Evolutionary conservation across 208 protist genomes (phyloP).

Genomic region (Kentomonas sorsogonicus): DNA sequence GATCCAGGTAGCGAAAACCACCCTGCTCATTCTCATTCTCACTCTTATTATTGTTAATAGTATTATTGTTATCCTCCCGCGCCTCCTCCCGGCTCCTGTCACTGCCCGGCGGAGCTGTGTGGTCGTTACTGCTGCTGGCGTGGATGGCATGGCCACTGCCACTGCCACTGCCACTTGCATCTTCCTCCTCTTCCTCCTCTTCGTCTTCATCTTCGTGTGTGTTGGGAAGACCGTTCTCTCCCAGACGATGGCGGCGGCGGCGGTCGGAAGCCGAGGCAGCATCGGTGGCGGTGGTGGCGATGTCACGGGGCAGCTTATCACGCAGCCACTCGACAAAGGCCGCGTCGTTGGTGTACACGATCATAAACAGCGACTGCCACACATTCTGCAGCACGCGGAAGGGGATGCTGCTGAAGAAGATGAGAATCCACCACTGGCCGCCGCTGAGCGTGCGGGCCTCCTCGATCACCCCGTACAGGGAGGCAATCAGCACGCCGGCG

Average conservation of each 20-base stretch:
- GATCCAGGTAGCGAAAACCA: no score
- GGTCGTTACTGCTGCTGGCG: no score
- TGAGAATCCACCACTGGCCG: constrained; percentile 61
- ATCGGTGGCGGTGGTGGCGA: not conserved
- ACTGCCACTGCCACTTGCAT: not conserved
- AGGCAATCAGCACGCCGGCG: constrained; percentile 48
- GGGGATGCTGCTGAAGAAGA: constrained; percentile 79
- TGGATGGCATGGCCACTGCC: not conserved
- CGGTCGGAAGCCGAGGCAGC: not conserved
- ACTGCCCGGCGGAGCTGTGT: no score
- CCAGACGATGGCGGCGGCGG: constrained; percentile 7
- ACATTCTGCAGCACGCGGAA: constrained; percentile 73
- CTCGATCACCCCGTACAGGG: constrained; percentile 43
- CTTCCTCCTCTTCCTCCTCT: not conserved
- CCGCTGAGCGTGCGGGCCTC: constrained; percentile 22
- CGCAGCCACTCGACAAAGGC: constrained; percentile 42
- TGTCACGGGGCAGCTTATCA: constrained; percentile 7
- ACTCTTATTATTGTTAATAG: no score
- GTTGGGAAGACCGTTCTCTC: no score
- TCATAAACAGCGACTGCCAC: constrained; percentile 81
- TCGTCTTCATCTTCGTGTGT: constrained; percentile 6
- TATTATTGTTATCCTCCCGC: no score
- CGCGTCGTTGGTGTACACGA: constrained; percentile 65
- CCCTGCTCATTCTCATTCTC: no score
- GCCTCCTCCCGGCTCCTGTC: no score